Evolutionary conservation across 805 yeast species (phyloP), one percentile per base, ranked within the genome.

Genomic region (Lachancea cidri): DNA sequence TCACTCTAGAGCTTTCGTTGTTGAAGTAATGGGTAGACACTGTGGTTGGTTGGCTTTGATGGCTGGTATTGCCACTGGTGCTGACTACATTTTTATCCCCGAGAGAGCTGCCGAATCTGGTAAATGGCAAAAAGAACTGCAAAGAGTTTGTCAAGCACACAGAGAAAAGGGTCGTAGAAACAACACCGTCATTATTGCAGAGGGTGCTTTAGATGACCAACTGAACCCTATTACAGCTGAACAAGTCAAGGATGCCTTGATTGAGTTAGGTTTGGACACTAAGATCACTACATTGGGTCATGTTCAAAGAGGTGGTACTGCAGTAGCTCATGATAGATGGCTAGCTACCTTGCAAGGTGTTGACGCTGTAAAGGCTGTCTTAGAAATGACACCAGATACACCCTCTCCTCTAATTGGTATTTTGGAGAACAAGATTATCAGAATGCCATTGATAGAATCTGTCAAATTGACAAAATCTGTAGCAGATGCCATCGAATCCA

Each of bases 1-100:
- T 2, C 98, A 93, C 65, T 86, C 96, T 11, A 79, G 98, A 58
- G 98, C 98, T 5, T 93, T 93, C 63, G 96, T 93, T 33, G 85
- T 93, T 45, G 98, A 93, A 64, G 98, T 93, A 31, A 93, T 93
- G 98, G 98, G 98, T 47, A 80, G 98, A 60, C 97, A 93, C 65
- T 93, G 98, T 73, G 98, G 98, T 48, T 93, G 98, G 98, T 76
- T 93, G 54, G 98, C 94, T 2, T 71, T 93, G 53, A 89, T 88
- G 93, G 94, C 98, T 3, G 98, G 98, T 58, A 82, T 91, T 47
- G 88, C 98, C 33, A 86, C 97, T 20, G 85, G 93, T 55, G 98
- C 98, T 2, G 98, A 93, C 67, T 88, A 79, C 62, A 83, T 88
- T 44, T 82, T 93, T 55, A 84, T 93, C 50, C 98, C 98, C 25